Conservation (phyloP, 2,329 filamentous ascomycete species). For the Gliomastix tumulicola region DNA sequence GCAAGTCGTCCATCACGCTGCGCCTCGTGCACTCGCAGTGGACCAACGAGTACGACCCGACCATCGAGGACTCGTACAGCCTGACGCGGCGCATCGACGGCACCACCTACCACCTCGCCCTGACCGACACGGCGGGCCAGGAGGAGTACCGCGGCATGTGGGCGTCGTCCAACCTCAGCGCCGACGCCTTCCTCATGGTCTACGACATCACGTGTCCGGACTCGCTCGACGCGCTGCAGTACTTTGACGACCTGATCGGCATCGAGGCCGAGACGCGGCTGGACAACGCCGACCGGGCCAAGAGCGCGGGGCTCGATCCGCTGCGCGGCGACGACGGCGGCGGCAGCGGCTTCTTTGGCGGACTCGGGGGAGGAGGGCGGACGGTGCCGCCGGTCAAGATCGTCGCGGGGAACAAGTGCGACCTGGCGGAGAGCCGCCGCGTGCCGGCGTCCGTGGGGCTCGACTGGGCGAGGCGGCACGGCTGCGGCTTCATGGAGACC, state of each 20-base stretch:
- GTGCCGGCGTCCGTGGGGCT: constrained; percentile 65
- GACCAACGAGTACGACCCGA: constrained; percentile 78
- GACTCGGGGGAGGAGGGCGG: constrained; percentile 31
- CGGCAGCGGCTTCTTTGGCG: constrained; percentile 14
- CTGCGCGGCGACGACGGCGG: constrained; percentile 12
- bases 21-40: constrained; percentile 76
- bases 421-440: constrained; percentile 62
- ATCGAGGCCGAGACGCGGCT: constrained; percentile 68
- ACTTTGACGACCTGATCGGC: constrained; percentile 78
- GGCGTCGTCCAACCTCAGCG: constrained; percentile 70
- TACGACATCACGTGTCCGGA: constrained; percentile 74
- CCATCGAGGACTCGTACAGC: constrained; percentile 79
- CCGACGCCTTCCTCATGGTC: constrained; percentile 78
- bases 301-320: constrained; percentile 29
- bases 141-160: constrained; percentile 87
- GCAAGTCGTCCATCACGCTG: constrained; percentile 79
- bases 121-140: constrained; percentile 84
- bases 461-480: constrained; percentile 66
- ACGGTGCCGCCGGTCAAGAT: constrained; percentile 72
- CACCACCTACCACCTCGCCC: constrained; percentile 68
- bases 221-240: constrained; percentile 64
- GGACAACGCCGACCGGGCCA: constrained; percentile 52
- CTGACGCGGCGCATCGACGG: constrained; percentile 76
- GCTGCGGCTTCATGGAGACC: constrained; percentile 87
- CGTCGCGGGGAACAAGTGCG: constrained; percentile 81